Base-by-base conservation (phyloP, 139 green algal genomes). In the Edaphochlamys debaryana region DNA sequence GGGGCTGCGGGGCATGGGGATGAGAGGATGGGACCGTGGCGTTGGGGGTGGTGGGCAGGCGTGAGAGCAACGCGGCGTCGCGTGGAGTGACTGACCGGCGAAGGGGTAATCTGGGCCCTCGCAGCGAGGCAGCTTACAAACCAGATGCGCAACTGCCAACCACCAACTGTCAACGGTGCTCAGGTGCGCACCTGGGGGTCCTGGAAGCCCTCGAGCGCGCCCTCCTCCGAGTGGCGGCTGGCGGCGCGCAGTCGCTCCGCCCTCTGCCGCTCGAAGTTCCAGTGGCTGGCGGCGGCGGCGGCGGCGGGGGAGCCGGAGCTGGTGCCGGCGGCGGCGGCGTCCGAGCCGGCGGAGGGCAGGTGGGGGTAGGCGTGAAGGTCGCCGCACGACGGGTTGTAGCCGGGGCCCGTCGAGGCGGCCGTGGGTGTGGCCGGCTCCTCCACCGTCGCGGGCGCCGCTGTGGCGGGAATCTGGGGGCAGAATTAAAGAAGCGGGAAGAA, bases 131-230 rank as follows among this genome's bases (percentile, higher is more conserved):
- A n/a, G n/a, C n/a, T n/a, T n/a, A n/a, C n/a, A n/a, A n/a, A n/a
- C n/a, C n/a, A n/a, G n/a, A n/a, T n/a, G n/a, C n/a, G n/a, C n/a
- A n/a, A n/a, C n/a, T n/a, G n/a, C n/a, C n/a, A n/a, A n/a, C n/a
- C n/a, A n/a, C n/a, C n/a, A n/a, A n/a, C n/a, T n/a, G n/a, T n/a
- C n/a, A n/a, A n/a, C n/a, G n/a, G n/a, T n/a, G n/a, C n/a, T n/a
- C n/a, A n/a, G n/a, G n/a, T 17, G 25, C 72, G 1, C 29, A 48
- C 77, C 63, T 83, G 78, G 30, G 78, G 66, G 78, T 84, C 78
- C 37, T 75, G 66, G 63, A 84, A 84, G 36, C 78, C 78, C 45
- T 84, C 78, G 50, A 84, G 38, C 27, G 78, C 78, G 50, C 78
- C 78, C 64, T 84, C 78, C 1, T 50, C 66, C 0, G 78, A 84